Evolutionary conservation across 164 flowering plant species (phyloP).

Genomic region (Echeveria elegans): DNA sequence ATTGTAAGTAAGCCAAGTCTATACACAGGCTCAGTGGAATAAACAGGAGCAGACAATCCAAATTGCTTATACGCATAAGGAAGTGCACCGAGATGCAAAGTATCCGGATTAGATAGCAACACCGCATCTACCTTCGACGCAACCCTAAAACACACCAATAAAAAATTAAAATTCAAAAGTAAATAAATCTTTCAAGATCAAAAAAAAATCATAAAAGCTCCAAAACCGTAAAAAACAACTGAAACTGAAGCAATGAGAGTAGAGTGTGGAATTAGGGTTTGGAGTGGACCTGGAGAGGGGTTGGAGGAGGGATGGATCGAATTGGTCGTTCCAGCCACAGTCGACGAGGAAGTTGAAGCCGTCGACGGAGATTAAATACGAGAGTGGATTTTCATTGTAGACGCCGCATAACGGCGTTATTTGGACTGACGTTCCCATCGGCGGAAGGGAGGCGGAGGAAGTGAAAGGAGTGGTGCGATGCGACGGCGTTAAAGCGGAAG

Average conservation of each 20-base stretch:
- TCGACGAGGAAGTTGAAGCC: constrained; percentile 90
- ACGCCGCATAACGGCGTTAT: constrained; percentile 87
- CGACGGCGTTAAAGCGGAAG: background rate
- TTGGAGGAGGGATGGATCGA: constrained; percentile 64
- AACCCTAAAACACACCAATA: constrained; percentile 40
- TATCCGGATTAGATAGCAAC: constrained; percentile 77
- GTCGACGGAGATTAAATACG: constrained; percentile 73
- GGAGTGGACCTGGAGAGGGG: constrained; percentile 67
- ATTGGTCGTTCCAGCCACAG: constrained; percentile 96
- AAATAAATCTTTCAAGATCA: background rate
- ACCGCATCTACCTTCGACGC: constrained; percentile 82
- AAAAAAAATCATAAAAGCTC: too few species aligned
- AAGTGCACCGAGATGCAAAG: constrained; percentile 88
- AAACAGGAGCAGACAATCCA: constrained; percentile 81
- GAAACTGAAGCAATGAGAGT: too few species aligned
- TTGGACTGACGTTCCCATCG: constrained; percentile 94
- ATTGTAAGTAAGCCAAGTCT: constrained; percentile 83
- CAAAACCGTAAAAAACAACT: too few species aligned
- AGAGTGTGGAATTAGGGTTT: background rate
- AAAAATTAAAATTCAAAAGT: too few species aligned
- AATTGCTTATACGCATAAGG: constrained; percentile 88
- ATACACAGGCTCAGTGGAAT: constrained; percentile 79
- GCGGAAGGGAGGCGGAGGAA: background rate
- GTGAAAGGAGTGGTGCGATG: background rate
- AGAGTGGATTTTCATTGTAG: constrained; percentile 79